These are phyloP conservation scores for Vigna unguiculata DNA, from an alignment of 306 rosid genomes.

Conservation along the genomic window DNA sequence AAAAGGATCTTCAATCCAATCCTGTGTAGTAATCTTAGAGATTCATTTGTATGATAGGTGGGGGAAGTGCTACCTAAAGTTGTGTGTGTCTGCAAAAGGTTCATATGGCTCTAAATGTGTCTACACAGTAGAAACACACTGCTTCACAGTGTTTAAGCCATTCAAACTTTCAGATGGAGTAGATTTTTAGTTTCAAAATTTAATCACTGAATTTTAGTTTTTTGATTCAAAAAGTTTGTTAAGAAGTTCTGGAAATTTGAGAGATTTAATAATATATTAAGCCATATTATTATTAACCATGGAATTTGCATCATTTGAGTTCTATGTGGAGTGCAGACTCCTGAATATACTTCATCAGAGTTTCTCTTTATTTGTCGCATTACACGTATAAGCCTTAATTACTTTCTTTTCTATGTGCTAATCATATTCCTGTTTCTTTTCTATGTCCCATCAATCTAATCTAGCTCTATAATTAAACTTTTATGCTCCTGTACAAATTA, in stretches of 20 bases:
- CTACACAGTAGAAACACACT: slow-evolving; percentile 17
- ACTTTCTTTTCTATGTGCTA: neutral
- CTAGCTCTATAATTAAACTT: slow-evolving; percentile 5
- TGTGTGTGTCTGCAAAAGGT: slow-evolving; percentile 30
- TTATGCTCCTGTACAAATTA: slow-evolving; percentile 19
- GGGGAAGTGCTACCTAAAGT: slow-evolving; percentile 30
- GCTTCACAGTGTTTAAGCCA: too few species aligned
- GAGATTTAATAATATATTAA: too few species aligned
- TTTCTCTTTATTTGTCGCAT: slow-evolving; percentile 15
- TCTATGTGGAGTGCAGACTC: neutral
- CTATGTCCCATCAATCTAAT: slow-evolving; percentile 36
- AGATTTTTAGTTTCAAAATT: too few species aligned
- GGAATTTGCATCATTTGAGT: slow-evolving; percentile 2
- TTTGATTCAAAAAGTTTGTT: too few species aligned
- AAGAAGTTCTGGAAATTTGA: too few species aligned
- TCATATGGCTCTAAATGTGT: slow-evolving; percentile 8
- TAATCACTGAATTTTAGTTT: too few species aligned
- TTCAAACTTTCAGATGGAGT: too few species aligned
- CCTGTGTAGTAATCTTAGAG: slow-evolving; percentile 39
- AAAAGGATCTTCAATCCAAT: slow-evolving; percentile 45
- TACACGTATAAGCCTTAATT: neutral
- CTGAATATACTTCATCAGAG: neutral
- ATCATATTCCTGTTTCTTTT: slow-evolving; percentile 23
- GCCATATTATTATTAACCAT: neutral
- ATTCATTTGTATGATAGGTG: slow-evolving; percentile 26